A percentile compares a stretch with the other conserved stretches of the same genome.
Conservation (phyloP, 1,139 yeast species). For the Suhomyces bokatorum region DNA sequence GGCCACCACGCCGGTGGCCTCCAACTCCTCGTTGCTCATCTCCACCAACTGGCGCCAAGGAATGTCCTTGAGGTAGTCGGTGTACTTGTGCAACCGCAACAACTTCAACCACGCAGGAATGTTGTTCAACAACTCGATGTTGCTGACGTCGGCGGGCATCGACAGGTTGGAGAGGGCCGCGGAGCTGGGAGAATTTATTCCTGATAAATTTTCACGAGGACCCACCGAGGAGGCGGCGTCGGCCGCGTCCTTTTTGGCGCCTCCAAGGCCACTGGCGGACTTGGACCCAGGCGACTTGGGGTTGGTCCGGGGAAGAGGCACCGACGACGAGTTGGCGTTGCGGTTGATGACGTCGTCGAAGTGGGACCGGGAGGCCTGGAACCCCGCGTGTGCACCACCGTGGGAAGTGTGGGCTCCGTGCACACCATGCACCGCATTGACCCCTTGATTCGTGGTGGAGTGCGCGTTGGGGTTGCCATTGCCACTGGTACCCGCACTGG, state of each 20-base stretch:
- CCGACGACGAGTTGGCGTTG: slow-evolving; percentile 39
- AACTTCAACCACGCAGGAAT: slow-evolving; percentile 93
- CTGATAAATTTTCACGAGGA: slow-evolving; percentile 16
- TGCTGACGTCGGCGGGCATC: slow-evolving; percentile 67
- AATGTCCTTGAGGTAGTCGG: slow-evolving; percentile 73
- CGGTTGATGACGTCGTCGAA: slow-evolving; percentile 42
- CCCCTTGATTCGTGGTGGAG: too few relatives aligned
- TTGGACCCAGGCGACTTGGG: slow-evolving; percentile 14
- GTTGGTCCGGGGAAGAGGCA: slow-evolving; percentile 29
- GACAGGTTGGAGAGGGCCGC: slow-evolving; percentile 22
- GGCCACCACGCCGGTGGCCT: slow-evolving; percentile 82
- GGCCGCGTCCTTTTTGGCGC: slow-evolving; percentile 8
- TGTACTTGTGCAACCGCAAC: slow-evolving; percentile 87
- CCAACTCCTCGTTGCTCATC: slow-evolving; percentile 67
- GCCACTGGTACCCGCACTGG: too few relatives aligned
- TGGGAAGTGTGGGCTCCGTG: not conserved
- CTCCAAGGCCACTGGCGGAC: slow-evolving; percentile 7
- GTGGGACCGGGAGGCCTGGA: not conserved
- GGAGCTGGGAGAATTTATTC: slow-evolving; percentile 16
- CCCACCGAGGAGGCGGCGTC: slow-evolving; percentile 5
- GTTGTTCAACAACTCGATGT: slow-evolving; percentile 64
- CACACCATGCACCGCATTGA: too few relatives aligned
- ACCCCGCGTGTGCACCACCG: not conserved
- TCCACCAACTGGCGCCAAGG: slow-evolving; percentile 80
- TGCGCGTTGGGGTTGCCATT: too few relatives aligned